Percentiles rank a stretch among this genome's conserved stretches.
phyloP scores from a whole-genome alignment of 768 basidiomycete genomes.

The Lactifluus echinatus region DNA sequence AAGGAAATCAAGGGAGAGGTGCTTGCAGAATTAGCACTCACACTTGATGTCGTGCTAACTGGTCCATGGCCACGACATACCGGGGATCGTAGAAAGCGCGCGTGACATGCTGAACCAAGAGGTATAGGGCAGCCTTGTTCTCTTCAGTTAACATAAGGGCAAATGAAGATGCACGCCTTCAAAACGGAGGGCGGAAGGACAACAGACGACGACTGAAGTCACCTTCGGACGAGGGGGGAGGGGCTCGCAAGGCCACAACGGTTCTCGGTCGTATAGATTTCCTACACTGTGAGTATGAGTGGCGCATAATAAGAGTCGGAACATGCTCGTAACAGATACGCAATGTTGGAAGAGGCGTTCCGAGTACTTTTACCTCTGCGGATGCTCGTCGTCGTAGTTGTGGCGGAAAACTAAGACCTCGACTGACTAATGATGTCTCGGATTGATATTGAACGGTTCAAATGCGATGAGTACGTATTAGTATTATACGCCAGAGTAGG shows the following conservation, averaged over 20 bases:
- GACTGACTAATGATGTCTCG: not conserved
- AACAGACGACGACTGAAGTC: not conserved
- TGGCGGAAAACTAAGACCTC: not conserved
- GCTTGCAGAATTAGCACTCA: constrained; percentile 64
- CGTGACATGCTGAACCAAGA: constrained; percentile 87
- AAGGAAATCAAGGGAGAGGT: constrained; percentile 1
- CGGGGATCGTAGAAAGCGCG: constrained; percentile 93
- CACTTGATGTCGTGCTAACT: constrained; percentile 88
- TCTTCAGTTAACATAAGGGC: constrained; percentile 45
- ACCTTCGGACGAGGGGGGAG: not conserved
- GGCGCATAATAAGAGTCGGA: constrained; percentile 9
- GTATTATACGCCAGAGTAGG: not conserved
- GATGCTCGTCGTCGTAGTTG: constrained; percentile 4
- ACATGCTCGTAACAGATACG: constrained; percentile 16
- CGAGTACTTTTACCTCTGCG: not conserved
- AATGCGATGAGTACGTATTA: not conserved
- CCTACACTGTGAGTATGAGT: constrained; percentile 15
- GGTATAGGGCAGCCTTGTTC: constrained; percentile 72
- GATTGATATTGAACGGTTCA: not conserved
- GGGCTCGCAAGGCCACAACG: not conserved
- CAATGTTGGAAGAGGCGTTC: not conserved
- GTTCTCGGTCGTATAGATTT: not conserved
- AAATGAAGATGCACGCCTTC: constrained; percentile 8
- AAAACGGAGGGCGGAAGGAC: not conserved
- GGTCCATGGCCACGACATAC: constrained; percentile 87